Evolutionary conservation across 169 alveolate genomes (phyloP).

Genomic region (Cryptosporidium canis): DNA sequence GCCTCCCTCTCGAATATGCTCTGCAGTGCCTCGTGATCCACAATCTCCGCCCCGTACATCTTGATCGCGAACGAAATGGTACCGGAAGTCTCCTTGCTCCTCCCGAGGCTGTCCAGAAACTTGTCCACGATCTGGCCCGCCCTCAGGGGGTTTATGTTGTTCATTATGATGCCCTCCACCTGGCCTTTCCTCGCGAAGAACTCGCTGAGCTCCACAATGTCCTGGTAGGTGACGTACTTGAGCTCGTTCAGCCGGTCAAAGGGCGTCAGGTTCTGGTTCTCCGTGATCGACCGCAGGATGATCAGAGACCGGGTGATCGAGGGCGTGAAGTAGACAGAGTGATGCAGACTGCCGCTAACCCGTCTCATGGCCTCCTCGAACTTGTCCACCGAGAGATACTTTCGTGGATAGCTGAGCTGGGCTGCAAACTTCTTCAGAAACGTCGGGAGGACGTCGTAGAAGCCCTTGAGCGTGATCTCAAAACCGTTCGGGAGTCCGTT

Average conservation of each 20-base stretch:
- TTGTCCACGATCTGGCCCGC: constrained; percentile 15
- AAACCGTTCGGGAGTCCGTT: constrained; percentile 41
- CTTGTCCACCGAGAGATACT: neutral
- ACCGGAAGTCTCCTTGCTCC: neutral
- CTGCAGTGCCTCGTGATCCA: neutral
- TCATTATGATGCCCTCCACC: neutral
- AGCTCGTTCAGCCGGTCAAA: constrained; percentile 30
- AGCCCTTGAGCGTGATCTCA: constrained; percentile 15
- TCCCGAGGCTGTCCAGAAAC: neutral
- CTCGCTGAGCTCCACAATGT: neutral
- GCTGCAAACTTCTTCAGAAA: constrained; percentile 18
- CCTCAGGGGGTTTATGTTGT: neutral
- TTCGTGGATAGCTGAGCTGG: constrained; percentile 7
- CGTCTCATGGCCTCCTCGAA: neutral
- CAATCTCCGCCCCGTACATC: neutral
- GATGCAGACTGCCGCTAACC: neutral
- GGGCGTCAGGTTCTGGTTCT: constrained; percentile 14
- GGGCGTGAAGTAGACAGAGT: neutral
- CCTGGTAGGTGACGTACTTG: neutral
- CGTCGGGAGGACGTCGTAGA: constrained; percentile 8
- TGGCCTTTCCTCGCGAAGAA: constrained; percentile 12
- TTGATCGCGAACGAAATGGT: neutral
- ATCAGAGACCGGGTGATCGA: constrained; percentile 4
- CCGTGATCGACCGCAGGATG: constrained; percentile 27
- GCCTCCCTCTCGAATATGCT: neutral